Evolutionary conservation across 805 yeast species (phyloP).

Genomic region (Candida chilensis): DNA sequence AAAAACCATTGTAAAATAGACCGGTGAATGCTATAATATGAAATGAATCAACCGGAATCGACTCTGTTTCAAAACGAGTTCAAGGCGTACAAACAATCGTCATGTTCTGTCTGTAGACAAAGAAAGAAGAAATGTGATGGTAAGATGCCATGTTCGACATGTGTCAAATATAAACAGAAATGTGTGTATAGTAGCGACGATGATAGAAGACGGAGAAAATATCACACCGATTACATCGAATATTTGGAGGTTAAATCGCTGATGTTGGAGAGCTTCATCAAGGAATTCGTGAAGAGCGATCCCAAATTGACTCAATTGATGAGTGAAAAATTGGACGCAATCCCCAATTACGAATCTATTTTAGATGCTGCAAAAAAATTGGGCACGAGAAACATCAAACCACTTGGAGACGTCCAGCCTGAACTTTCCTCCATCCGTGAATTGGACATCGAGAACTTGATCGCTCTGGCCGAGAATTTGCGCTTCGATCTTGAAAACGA

Average conservation of each 20-base stretch:
- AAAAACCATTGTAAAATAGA: too few relatives aligned
- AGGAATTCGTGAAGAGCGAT: slow-evolving; percentile 10
- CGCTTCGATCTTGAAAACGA: slow-evolving; percentile 1
- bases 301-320: slow-evolving; percentile 5
- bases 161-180: slow-evolving; percentile 7
- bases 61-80: too few relatives aligned
- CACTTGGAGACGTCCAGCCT: too few relatives aligned
- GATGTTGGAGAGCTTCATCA: slow-evolving; percentile 10
- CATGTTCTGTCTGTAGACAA: too few relatives aligned
- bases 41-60: too few relatives aligned
- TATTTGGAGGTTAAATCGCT: slow-evolving; percentile 12
- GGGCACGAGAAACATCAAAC: too few relatives aligned
- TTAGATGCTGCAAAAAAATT: too few relatives aligned
- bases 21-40: too few relatives aligned
- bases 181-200: slow-evolving; percentile 10
- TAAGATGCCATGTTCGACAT: slow-evolving; percentile 10
- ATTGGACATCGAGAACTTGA: slow-evolving; percentile 1
- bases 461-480: not conserved
- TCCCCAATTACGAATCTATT: slow-evolving; percentile 1
- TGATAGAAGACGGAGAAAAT: slow-evolving; percentile 20
- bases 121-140: too few relatives aligned
- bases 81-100: too few relatives aligned
- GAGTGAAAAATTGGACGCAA: slow-evolving; percentile 2
- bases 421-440: too few relatives aligned
- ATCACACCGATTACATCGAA: slow-evolving; percentile 18